A percentile compares a stretch with the other conserved stretches of the same genome.
phyloP scores from a whole-genome alignment of 2,329 filamentous ascomycete genomes.

The Chalaropsis ovoidea region DNA sequence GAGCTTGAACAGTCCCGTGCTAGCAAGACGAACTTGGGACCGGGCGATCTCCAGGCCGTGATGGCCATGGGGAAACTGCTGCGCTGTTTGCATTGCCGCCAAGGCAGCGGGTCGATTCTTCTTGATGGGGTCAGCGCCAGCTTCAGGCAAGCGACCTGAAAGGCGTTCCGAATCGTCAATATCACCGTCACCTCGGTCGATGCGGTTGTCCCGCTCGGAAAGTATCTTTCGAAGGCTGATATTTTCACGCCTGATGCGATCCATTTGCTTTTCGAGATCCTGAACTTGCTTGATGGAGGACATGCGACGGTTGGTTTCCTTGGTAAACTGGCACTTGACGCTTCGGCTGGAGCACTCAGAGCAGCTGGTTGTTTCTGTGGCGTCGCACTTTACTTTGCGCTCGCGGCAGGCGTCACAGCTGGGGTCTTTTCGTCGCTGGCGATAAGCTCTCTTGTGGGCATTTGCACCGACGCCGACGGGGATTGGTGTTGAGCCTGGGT shows the following conservation, averaged over 20 bases:
- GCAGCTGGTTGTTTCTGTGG: conserved; percentile 89
- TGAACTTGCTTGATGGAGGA: conserved; percentile 99
- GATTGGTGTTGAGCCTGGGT: background rate
- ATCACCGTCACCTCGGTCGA: conserved; percentile 42
- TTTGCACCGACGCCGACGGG: conserved; percentile 10
- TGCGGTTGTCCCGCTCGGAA: conserved; percentile 40
- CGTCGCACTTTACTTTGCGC: conserved; percentile 78
- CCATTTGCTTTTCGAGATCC: conserved; percentile 86
- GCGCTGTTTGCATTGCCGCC: conserved; percentile 23
- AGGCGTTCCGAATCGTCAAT: conserved; percentile 43
- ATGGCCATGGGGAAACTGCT: conserved; percentile 23
- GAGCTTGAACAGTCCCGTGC: conserved; percentile 24
- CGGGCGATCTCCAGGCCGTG: conserved; percentile 23
- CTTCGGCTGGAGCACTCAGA: conserved; percentile 95
- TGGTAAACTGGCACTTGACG: conserved; percentile 97
- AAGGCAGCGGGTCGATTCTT: conserved; percentile 24
- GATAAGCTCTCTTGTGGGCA: conserved; percentile 85
- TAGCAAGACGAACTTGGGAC: conserved; percentile 24
- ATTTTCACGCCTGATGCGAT: conserved; percentile 70
- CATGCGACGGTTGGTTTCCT: conserved; percentile 97
- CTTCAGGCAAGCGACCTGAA: conserved; percentile 19
- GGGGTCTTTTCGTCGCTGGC: conserved; percentile 88
- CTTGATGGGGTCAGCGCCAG: conserved; percentile 22
- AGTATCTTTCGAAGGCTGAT: conserved; percentile 58
- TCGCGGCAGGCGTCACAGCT: conserved; percentile 96